A percentile compares a stretch with the other conserved stretches of the same genome.
Conservation (phyloP, 345 rosid genomes). For the Salix dunnii region DNA sequence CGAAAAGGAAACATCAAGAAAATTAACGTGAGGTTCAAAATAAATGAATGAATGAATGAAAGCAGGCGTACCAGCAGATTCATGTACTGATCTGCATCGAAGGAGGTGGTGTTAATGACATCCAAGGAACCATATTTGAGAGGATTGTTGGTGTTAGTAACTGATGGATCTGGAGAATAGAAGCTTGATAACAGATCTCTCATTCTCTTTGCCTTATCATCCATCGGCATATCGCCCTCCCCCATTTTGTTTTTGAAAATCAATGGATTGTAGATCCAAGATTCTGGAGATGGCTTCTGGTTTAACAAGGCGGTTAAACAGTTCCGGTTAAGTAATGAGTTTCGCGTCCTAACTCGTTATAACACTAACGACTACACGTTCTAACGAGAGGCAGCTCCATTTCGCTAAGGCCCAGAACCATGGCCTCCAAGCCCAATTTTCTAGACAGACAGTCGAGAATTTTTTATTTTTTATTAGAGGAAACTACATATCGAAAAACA, state of each 20-base stretch:
- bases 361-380: not conserved
- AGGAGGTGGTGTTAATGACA: constrained; percentile 68
- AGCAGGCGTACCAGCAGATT: constrained; percentile 60
- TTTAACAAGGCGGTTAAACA: not conserved
- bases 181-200: constrained; percentile 98
- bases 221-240: constrained; percentile 70
- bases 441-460: too few relatives aligned
- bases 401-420: not conserved
- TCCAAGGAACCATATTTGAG: constrained; percentile 58
- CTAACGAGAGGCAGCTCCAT: not conserved
- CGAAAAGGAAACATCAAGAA: not conserved
- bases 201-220: constrained; percentile 98
- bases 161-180: constrained; percentile 89
- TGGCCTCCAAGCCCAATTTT: not conserved
- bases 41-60: not conserved
- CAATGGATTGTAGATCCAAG: not conserved
- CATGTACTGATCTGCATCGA: constrained; percentile 93
- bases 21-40: not conserved
- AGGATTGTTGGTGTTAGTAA: constrained; percentile 29
- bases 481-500: too few relatives aligned
- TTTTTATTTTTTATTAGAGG: too few relatives aligned
- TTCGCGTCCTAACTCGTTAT: not conserved
- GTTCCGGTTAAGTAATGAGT: not conserved
- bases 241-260: constrained; percentile 36
- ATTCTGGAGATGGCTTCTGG: not conserved